Evolutionary conservation across 1,284 basidiomycete genomes (phyloP).

Genomic region (Tilletia walkeri): DNA sequence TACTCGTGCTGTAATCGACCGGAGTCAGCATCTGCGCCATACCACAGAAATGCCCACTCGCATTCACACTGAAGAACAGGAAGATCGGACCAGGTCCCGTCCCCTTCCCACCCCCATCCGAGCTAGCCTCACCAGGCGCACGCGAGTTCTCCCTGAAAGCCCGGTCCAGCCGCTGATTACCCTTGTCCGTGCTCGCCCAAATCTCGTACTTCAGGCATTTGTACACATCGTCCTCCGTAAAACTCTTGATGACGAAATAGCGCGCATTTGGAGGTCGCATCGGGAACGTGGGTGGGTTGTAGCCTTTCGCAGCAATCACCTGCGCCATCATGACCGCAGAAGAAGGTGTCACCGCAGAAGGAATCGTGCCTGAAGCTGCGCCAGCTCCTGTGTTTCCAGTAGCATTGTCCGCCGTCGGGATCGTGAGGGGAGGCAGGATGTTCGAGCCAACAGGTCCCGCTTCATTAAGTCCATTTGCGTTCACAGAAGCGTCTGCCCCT

Average conservation of each 20-base stretch:
- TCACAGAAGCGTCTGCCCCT: too few relatives aligned
- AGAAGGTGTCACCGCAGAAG: not conserved
- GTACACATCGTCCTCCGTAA: conserved; percentile 53
- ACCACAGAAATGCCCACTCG: conserved; percentile 53
- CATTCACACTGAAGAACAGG: conserved; percentile 54
- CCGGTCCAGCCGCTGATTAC: conserved; percentile 49
- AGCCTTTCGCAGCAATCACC: conserved; percentile 28
- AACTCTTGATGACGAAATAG: conserved; percentile 55
- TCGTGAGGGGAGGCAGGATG: conserved; percentile 16
- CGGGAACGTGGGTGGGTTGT: conserved; percentile 39
- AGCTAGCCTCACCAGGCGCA: not conserved
- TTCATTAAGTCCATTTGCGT: not conserved
- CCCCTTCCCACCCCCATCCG: conserved; percentile 1
- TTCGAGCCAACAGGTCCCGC: not conserved
- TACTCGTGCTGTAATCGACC: conserved; percentile 46
- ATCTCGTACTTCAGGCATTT: conserved; percentile 52
- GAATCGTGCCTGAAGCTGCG: conserved; percentile 17
- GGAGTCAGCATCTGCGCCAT: conserved; percentile 53
- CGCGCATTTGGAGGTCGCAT: conserved; percentile 35
- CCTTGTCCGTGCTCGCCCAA: conserved; percentile 55
- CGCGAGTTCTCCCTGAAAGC: conserved; percentile 21
- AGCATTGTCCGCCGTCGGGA: conserved; percentile 15
- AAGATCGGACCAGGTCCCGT: conserved; percentile 38
- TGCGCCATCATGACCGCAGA: conserved; percentile 6
- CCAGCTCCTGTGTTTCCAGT: not conserved